Evolutionary conservation across 1,139 yeast genomes (phyloP), one percentile per base, ranked within the genome.

Genomic region (Scheffersomyces illinoinensis): DNA sequence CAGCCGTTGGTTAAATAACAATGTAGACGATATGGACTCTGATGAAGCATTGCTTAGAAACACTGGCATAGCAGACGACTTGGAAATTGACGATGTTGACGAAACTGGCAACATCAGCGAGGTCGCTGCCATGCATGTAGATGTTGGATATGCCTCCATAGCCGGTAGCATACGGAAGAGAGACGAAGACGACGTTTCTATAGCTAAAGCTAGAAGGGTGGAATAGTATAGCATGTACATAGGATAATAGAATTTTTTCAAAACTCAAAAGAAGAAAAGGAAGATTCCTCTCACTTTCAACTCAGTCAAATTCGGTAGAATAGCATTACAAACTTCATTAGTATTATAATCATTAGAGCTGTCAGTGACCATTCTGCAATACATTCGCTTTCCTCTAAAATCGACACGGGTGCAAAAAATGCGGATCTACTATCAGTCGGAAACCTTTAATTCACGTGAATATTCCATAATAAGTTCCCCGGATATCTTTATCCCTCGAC

Each of bases 71-170:
- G 83, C 81, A 5, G 83, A 79, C 63, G 83, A 76, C 62, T 66
- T 76, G 50, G 77, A 65, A 46, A 64, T 63, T 5, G 65, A 64
- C 5, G 71, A 63, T 14, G 62, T 61, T 5, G 63, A 63, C 5
- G 62, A 56, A 1, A 62, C 60, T 1, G 66, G 62, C 3, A 69
- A 64, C 6, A 63, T 61, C 1, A 56, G 50, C 50, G 63, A 64
- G 4, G 75, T 66, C 19, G 84, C 84, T 0, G 84, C 82, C 1
- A 80, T 81, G 84, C 66, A 75, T 57, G 82, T 81, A 24, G 81
- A 79, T 56, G 71, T 81, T n/a, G 83, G 81, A 21, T 75, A 66
- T 59, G 77, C 76, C 8, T 71, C 78, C 4, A 67, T 76, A 4
- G 77, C 78, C 2, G 84, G 84, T 0, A 65, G 65, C 2, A 69